Conservation (phyloP, 2,329 filamentous ascomycete genomes). For the Hypoxylon sp. region DNA sequence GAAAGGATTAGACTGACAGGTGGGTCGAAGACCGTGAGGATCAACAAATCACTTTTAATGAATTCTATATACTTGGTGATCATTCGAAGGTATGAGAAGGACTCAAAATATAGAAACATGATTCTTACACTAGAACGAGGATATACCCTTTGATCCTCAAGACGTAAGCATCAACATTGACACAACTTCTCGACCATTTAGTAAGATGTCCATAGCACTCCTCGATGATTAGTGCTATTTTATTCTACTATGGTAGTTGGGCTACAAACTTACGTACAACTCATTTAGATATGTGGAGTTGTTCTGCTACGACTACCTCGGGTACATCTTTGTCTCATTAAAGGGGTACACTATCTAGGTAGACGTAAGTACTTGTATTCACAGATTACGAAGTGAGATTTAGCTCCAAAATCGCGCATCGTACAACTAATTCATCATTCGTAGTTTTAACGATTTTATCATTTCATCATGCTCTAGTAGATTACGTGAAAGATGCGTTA, state of each 20-base stretch:
- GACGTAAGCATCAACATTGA: neutral
- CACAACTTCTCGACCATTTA: neutral
- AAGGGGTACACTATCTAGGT: slow-evolving; percentile 14
- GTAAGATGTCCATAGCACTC: neutral
- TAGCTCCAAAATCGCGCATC: neutral
- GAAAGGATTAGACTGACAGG: slow-evolving; percentile 15
- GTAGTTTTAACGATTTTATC: slow-evolving; percentile 25
- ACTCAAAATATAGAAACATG: neutral
- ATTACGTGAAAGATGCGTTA: slow-evolving; percentile 37
- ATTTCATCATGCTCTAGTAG: slow-evolving; percentile 47
- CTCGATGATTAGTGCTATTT: neutral
- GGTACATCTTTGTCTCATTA: slow-evolving; percentile 8
- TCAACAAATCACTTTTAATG: slow-evolving; percentile 3
- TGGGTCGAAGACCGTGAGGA: slow-evolving; percentile 9
- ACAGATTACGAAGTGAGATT: neutral
- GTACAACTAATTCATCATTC: slow-evolving; percentile 2
- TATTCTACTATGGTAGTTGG: slow-evolving; percentile 5
- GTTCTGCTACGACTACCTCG: slow-evolving; percentile 1
- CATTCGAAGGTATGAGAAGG: neutral
- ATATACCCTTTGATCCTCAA: neutral
- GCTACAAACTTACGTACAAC: slow-evolving; percentile 2
- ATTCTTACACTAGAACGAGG: neutral
- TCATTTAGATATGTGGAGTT: slow-evolving; percentile 15
- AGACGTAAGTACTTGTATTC: neutral
- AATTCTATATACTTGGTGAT: neutral